Evolutionary conservation across 2,329 filamentous ascomycete species (phyloP).

Genomic region (Ophiosphaerella herpotricha): DNA sequence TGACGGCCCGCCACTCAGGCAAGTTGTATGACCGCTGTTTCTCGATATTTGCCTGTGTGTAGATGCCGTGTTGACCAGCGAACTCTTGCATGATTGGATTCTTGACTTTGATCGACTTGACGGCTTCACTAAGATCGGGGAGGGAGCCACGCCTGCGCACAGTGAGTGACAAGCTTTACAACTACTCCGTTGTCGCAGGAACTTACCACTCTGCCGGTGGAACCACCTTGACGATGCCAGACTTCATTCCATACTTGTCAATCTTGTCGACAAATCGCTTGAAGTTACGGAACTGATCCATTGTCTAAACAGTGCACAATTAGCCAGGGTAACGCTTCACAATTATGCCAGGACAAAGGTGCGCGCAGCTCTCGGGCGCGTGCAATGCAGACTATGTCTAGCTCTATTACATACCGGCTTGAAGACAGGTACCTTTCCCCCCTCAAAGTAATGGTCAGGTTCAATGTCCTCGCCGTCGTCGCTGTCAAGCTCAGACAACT

Average conservation of each 20-base stretch:
- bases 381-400: conserved; percentile 3
- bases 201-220: conserved; percentile 90
- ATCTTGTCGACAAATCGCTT: conserved; percentile 88
- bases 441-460: conserved; percentile 86
- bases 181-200: conserved; percentile 1
- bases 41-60: conserved; percentile 95
- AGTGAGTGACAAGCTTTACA: conserved; percentile 13
- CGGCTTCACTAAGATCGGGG: conserved; percentile 76
- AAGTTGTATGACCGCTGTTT: conserved; percentile 96
- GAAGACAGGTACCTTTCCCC: conserved; percentile 86
- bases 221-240: conserved; percentile 94
- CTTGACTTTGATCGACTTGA: conserved; percentile 91
- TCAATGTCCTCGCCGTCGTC: conserved; percentile 69
- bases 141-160: conserved; percentile 66
- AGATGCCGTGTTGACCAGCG: conserved; percentile 91
- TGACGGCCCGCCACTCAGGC: conserved; percentile 92
- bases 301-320: conserved; percentile 59
- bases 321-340: conserved; percentile 15
- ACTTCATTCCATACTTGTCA: conserved; percentile 95
- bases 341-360: conserved; percentile 1
- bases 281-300: conserved; percentile 94
- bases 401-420: conserved; percentile 67
- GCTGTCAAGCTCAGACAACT: conserved; percentile 54
- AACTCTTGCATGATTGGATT: conserved; percentile 99
- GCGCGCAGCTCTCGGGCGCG: conserved; percentile 5